Evolutionary conservation across 352 stramenopile species (phyloP).

Genomic region (Globisporangium spiculum): DNA sequence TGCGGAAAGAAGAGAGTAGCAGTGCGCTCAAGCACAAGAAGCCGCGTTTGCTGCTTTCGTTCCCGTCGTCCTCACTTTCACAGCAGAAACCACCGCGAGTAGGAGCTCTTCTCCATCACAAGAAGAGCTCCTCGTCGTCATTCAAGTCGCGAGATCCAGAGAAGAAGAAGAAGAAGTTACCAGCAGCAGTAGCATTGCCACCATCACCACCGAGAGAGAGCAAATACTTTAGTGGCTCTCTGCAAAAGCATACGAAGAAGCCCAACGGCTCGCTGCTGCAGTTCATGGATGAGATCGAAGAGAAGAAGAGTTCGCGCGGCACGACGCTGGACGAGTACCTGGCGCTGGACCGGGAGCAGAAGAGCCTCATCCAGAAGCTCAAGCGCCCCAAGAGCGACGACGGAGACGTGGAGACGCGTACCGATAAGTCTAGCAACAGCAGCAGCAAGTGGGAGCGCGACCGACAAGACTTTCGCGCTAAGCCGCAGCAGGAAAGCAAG

Average conservation of each 20-base stretch:
- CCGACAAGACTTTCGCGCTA: conserved; percentile 19
- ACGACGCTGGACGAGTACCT: conserved; percentile 32
- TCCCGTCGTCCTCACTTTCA: not conserved
- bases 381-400: conserved; percentile 5
- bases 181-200: not conserved
- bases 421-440: not conserved
- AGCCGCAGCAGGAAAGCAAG: conserved; percentile 1
- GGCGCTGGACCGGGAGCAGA: conserved; percentile 26
- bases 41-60: not conserved
- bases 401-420: not conserved
- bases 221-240: conserved; percentile 8
- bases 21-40: conserved; percentile 14
- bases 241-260: not conserved
- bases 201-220: not conserved
- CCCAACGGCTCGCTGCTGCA: conserved; percentile 13
- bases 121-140: not conserved
- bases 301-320: conserved; percentile 21
- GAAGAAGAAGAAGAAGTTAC: not conserved
- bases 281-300: conserved; percentile 31
- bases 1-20: not conserved
- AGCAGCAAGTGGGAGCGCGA: conserved; percentile 21
- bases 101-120: conserved; percentile 1
- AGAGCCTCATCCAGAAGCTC: conserved; percentile 11
- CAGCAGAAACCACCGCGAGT: not conserved
- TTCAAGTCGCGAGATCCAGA: not conserved